phyloP scores from a whole-genome alignment of 208 protist genomes.

The Wallacemonas sp. region DNA sequence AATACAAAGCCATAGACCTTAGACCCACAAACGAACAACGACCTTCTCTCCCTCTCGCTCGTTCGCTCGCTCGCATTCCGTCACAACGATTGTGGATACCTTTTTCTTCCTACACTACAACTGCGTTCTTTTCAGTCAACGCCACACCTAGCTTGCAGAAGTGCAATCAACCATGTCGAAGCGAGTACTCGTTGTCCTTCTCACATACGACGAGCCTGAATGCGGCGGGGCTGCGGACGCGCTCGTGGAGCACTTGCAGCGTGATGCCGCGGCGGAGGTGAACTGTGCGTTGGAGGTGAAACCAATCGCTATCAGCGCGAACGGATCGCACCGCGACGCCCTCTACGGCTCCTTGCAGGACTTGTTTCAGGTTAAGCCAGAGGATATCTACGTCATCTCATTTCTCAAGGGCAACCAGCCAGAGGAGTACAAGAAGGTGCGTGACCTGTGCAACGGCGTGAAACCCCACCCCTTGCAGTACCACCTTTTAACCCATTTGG shows the following conservation, averaged over 20 bases:
- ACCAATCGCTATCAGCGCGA: conserved; percentile 61
- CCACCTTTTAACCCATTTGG: conserved; percentile 78
- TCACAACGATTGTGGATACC: no score
- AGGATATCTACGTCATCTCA: conserved; percentile 78
- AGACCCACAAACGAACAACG: no score
- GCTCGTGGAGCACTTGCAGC: conserved; percentile 75
- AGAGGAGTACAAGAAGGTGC: conserved; percentile 81
- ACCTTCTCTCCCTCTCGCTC: no score
- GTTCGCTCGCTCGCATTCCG: no score
- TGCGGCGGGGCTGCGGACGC: conserved; percentile 87
- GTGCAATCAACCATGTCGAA: no score
- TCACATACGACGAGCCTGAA: conserved; percentile 89
- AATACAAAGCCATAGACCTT: no score
- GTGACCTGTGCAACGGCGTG: conserved; percentile 69
- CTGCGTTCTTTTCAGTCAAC: not conserved
- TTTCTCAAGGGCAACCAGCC: conserved; percentile 80
- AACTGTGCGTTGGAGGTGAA: conserved; percentile 65
- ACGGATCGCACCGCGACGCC: conserved; percentile 68
- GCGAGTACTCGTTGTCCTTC: conserved; percentile 56
- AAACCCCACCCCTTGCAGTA: conserved; percentile 61
- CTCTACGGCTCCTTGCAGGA: conserved; percentile 75
- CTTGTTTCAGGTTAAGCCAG: conserved; percentile 66
- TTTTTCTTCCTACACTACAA: not conserved
- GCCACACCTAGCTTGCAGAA: no score
- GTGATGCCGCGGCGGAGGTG: conserved; percentile 42